phyloP scores from a whole-genome alignment of 345 rosid genomes.

The Citropsis articulata region DNA sequence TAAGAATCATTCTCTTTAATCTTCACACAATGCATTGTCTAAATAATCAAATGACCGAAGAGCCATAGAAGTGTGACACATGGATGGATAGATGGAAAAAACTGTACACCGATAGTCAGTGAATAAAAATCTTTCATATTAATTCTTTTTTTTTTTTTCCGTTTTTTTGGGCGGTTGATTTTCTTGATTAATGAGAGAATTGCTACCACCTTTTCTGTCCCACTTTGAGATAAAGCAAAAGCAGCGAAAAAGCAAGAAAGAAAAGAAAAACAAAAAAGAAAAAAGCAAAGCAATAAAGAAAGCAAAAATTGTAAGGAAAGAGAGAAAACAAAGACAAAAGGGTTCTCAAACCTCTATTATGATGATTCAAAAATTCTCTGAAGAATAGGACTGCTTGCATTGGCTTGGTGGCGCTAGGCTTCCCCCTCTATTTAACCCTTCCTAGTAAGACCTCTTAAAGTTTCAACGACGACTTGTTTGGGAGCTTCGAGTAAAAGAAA shows the following conservation, averaged over 20 bases:
- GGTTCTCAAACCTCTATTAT: conserved; percentile 37
- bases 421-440: conserved; percentile 43
- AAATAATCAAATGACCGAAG: no score
- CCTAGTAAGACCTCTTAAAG: conserved; percentile 40
- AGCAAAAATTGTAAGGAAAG: conserved; percentile 19
- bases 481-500: conserved; percentile 29
- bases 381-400: not conserved
- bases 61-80: not conserved
- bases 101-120: conserved; percentile 7
- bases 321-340: conserved; percentile 37
- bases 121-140: conserved; percentile 14
- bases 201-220: conserved; percentile 63
- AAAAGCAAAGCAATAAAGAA: conserved; percentile 38
- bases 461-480: conserved; percentile 49
- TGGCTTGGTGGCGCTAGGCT: not conserved
- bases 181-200: conserved; percentile 37
- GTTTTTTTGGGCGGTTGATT: not conserved
- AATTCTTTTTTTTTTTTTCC: conserved; percentile 3
- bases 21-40: not conserved
- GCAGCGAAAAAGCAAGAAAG: conserved; percentile 51
- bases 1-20: not conserved
- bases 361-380: conserved; percentile 50
- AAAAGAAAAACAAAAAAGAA: conserved; percentile 31
- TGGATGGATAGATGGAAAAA: conserved; percentile 11
- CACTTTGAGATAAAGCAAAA: conserved; percentile 92